Evolutionary conservation across 2,329 filamentous ascomycete species (phyloP).

Genomic region (Celoporthe dispersa): DNA sequence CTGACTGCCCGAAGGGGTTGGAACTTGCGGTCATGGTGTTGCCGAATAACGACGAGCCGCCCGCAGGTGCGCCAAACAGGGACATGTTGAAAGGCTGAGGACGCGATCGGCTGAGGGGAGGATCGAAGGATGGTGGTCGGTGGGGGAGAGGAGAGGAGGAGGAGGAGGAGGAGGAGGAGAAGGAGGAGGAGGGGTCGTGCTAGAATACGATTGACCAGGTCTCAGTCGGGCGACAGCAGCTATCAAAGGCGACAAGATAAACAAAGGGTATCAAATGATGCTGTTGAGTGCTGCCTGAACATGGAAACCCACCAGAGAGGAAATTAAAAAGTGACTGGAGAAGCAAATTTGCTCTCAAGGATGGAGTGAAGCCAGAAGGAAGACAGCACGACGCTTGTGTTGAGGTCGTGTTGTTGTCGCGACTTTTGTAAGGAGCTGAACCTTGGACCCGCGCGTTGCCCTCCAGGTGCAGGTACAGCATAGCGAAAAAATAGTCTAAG

Average conservation of each 20-base stretch:
- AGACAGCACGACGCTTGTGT: background rate
- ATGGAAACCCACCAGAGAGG: no score
- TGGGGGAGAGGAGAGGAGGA: background rate
- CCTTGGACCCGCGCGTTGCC: background rate
- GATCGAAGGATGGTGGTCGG: background rate
- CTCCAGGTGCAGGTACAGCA: background rate
- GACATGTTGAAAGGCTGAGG: conserved; percentile 19
- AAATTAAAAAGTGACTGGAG: background rate
- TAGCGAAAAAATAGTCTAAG: conserved; percentile 9
- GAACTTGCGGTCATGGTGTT: conserved; percentile 19
- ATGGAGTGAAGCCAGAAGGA: background rate
- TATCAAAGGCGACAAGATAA: conserved; percentile 12
- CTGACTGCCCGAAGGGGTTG: conserved; percentile 34
- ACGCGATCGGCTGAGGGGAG: background rate
- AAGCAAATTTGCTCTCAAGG: background rate
- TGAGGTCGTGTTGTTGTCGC: background rate
- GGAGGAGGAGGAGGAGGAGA: background rate
- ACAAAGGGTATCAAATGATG: conserved; percentile 30
- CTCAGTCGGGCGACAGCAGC: background rate
- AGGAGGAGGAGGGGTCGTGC: background rate
- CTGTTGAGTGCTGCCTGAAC: conserved; percentile 5
- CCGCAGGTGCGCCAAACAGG: conserved; percentile 31
- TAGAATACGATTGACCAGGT: background rate
- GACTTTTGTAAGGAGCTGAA: background rate
- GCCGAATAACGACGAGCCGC: conserved; percentile 35